Evolutionary conservation across 1,284 basidiomycete species (phyloP).

Genomic region (Tetrapyrgos nigripes): DNA sequence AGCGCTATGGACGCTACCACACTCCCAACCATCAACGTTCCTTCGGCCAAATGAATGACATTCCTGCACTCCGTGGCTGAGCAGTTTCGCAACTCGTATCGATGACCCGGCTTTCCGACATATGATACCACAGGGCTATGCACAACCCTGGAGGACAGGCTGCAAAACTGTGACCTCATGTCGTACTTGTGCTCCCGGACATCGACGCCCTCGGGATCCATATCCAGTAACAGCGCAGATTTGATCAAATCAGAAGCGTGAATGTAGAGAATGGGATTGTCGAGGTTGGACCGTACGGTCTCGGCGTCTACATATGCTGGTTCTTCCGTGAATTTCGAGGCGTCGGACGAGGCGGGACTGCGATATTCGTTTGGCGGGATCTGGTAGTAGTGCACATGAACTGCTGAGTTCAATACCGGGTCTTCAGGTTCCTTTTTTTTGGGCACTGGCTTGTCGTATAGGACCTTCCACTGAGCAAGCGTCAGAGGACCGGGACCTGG

Average conservation of each 20-base stretch:
- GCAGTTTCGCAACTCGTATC: too few species aligned
- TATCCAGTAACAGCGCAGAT: background rate
- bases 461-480: too few species aligned
- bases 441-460: background rate
- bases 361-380: background rate
- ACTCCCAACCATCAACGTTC: too few species aligned
- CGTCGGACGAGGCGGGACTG: background rate
- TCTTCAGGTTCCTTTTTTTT: background rate
- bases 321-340: background rate
- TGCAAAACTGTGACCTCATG: background rate
- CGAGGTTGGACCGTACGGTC: background rate
- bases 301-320: background rate
- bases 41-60: too few species aligned
- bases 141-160: background rate
- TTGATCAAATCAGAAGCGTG: background rate
- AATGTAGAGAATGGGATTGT: background rate
- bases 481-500: too few species aligned
- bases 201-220: background rate
- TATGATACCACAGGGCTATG: too few species aligned
- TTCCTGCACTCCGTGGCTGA: too few species aligned
- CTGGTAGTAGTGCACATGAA: too few species aligned
- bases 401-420: too few species aligned
- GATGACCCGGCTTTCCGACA: too few species aligned
- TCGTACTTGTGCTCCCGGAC: background rate
- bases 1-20: too few species aligned